Conservation (phyloP, 2,329 filamentous ascomycete species). For the Mollisiaceae sp. region DNA sequence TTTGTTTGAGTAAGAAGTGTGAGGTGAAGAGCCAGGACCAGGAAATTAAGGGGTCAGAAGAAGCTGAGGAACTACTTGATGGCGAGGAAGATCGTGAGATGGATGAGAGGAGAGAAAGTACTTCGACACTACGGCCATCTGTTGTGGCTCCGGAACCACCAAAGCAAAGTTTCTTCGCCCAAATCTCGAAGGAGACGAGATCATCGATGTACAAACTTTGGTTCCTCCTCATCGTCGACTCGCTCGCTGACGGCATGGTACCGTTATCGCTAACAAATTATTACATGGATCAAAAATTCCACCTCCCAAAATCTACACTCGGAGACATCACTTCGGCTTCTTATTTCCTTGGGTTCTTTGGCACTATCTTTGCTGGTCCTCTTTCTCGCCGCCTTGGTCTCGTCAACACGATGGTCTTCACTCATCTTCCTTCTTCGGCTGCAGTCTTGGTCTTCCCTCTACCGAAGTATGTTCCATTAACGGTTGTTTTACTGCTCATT, state of each 20-base stretch:
- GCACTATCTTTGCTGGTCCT: conserved; percentile 56
- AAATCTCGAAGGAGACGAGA: conserved; percentile 63
- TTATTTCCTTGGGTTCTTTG: conserved; percentile 60
- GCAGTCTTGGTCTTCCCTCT: conserved; percentile 59
- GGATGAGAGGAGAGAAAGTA: conserved; percentile 18
- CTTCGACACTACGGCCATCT: not conserved
- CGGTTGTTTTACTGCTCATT: conserved; percentile 63
- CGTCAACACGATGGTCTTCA: conserved; percentile 75
- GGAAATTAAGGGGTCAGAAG: conserved; percentile 19
- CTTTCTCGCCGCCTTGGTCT: conserved; percentile 58
- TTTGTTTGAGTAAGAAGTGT: conserved; percentile 51
- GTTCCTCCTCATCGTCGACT: conserved; percentile 68
- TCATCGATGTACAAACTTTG: conserved; percentile 67
- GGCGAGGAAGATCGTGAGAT: conserved; percentile 19
- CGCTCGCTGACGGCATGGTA: conserved; percentile 70
- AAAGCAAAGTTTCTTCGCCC: conserved; percentile 48
- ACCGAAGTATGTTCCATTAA: conserved; percentile 58
- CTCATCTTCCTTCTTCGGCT: conserved; percentile 65
- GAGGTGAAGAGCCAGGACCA: conserved; percentile 25
- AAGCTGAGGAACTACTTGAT: conserved; percentile 28
- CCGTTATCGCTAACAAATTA: conserved; percentile 62
- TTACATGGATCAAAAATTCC: conserved; percentile 62
- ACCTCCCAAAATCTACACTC: conserved; percentile 59
- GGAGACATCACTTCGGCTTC: conserved; percentile 62
- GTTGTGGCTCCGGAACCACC: not conserved